phyloP scores from a whole-genome alignment of 139 green algal genomes.

The Volvox africanus region DNA sequence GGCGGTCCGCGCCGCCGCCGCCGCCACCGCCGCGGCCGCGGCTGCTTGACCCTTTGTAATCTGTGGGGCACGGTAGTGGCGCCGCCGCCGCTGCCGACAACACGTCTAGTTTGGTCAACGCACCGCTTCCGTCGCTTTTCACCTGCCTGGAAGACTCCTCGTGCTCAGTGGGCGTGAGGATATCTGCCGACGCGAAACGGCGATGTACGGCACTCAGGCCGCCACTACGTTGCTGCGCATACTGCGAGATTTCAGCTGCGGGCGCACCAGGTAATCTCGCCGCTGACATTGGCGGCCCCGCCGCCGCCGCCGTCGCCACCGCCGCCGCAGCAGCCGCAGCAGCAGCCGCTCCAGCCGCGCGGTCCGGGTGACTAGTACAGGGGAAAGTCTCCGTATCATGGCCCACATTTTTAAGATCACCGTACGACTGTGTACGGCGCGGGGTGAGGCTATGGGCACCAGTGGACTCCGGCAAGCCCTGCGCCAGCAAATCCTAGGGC shows the following conservation, averaged over 20 bases:
- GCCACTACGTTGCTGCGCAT: not conserved
- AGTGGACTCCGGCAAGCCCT: not conserved
- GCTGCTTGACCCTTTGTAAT: not conserved
- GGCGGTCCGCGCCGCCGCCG: not conserved
- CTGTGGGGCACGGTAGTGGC: not conserved
- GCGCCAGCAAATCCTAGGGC: no score
- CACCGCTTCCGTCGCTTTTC: not conserved
- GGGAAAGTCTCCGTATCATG: not conserved
- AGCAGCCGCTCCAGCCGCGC: no score
- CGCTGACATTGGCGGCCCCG: not conserved
- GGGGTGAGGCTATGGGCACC: not conserved
- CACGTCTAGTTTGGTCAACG: not conserved
- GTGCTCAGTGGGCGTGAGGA: not conserved
- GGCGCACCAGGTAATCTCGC: not conserved
- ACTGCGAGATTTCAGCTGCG: not conserved
- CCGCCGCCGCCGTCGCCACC: not conserved
- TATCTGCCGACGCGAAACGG: slow-evolving; percentile 4
- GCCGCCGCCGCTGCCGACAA: not conserved
- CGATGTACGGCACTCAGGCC: not conserved
- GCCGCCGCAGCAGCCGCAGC: not conserved
- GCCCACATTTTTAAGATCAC: not conserved
- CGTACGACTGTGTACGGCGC: slow-evolving; percentile 7
- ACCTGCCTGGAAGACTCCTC: no score
- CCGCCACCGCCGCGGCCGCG: no score
- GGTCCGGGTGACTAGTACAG: not conserved